Evolutionary conservation across 2,329 filamentous ascomycete genomes (phyloP).

Genomic region (Xenosphaeropsis pyriputrescens): DNA sequence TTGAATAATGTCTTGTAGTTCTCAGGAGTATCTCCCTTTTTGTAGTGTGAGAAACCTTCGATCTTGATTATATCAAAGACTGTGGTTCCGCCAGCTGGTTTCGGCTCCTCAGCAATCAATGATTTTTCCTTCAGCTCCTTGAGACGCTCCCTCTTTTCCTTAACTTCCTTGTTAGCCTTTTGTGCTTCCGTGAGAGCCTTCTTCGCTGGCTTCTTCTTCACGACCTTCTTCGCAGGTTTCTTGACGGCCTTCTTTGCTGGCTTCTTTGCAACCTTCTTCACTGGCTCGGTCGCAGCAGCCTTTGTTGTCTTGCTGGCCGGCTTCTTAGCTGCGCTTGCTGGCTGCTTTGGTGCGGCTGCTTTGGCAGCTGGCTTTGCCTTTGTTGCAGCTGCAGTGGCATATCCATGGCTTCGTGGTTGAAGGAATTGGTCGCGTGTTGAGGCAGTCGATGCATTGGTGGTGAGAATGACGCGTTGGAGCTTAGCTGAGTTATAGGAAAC

Average conservation of each 20-base stretch:
- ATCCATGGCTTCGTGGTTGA: too few species aligned
- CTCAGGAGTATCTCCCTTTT: conserved; percentile 11
- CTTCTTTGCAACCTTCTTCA: conserved; percentile 2
- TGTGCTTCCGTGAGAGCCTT: conserved; percentile 10
- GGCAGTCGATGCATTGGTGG: too few species aligned
- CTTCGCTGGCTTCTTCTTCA: conserved; percentile 5
- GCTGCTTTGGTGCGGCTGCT: too few species aligned
- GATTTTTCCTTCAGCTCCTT: conserved; percentile 20
- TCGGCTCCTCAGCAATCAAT: conserved; percentile 6
- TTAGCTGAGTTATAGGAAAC: too few species aligned
- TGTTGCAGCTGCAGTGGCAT: conserved; percentile 2
- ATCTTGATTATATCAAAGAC: not conserved
- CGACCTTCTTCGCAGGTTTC: conserved; percentile 7
- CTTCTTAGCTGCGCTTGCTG: too few species aligned
- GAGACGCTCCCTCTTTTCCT: conserved; percentile 11
- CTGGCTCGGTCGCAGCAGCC: conserved; percentile 13
- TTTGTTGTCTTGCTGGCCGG: conserved; percentile 10
- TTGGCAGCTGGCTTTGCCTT: conserved; percentile 6
- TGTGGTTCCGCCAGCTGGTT: conserved; percentile 2
- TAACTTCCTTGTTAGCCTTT: not conserved
- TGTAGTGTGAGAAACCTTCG: conserved; percentile 11
- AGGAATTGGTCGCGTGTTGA: too few species aligned
- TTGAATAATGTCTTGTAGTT: not conserved
- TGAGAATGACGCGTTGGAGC: too few species aligned
- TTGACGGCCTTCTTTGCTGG: conserved; percentile 4